Conservation (phyloP, 345 rosid species). For the Triadica sebifera region DNA sequence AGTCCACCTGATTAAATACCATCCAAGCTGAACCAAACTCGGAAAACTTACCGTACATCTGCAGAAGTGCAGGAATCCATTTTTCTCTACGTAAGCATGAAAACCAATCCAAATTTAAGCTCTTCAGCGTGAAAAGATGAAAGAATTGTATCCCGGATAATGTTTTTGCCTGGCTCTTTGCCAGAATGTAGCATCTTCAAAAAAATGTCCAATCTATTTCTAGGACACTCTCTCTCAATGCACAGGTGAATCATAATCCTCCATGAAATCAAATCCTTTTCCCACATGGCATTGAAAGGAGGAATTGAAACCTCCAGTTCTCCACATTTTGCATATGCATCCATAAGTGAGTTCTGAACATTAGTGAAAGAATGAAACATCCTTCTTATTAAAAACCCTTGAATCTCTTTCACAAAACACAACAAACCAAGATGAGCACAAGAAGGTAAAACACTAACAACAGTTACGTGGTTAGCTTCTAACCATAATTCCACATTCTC, state of each 20-base stretch:
- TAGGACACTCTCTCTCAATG: conserved; percentile 14
- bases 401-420: conserved; percentile 22
- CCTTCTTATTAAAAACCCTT: conserved; percentile 21
- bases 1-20: conserved; percentile 5
- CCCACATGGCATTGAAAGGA: conserved; percentile 1
- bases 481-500: conserved; percentile 24
- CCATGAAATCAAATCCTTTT: conserved; percentile 29
- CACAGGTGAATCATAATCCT: conserved; percentile 15
- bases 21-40: conserved; percentile 6
- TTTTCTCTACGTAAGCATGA: conserved; percentile 26
- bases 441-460: conserved; percentile 28
- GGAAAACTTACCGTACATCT: conserved; percentile 14
- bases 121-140: conserved; percentile 16
- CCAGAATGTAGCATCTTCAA: conserved; percentile 15
- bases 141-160: conserved; percentile 9
- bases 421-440: conserved; percentile 24
- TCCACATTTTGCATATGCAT: conserved; percentile 32
- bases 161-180: conserved; percentile 13
- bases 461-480: conserved; percentile 24
- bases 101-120: conserved; percentile 19
- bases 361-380: conserved; percentile 6
- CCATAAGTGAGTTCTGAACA: conserved; percentile 28
- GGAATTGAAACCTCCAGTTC: conserved; percentile 12
- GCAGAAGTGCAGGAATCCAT: conserved; percentile 23
- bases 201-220: conserved; percentile 19